Base-by-base conservation (phyloP, 1,284 basidiomycete genomes). In the Tranzscheliella williamsii region DNA sequence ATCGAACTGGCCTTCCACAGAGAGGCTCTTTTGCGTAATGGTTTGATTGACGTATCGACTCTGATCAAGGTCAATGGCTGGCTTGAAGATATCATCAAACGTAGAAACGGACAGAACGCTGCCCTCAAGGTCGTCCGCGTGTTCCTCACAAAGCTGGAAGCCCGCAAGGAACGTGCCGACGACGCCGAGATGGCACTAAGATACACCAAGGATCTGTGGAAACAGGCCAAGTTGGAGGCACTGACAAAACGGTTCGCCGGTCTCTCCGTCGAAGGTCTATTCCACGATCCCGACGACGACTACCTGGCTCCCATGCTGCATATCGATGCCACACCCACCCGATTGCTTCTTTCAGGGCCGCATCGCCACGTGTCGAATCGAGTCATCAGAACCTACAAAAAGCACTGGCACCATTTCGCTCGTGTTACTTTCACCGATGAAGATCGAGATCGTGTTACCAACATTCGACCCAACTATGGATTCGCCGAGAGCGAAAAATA, bases 301-400 rank as follows among this genome's bases (percentile, higher is more conserved):
- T 27, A 34, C 13, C 15, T 51, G 23, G 42, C 49, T 3, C 49
- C 26, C 2, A 48, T 47, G n/a, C 16, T 52, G 0, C 49, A 52
- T 21, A 45, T 52, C 15, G 49, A 58, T 24, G 34, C 56, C 1
- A 62, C 58, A 1, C 58, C 58, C 0, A 56, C 53, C 6, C 42
- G 48, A 1, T 22, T 52, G 1, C 21, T 56, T 16, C 30, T 62
- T 5, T 36, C 41, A 15, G 58, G 58, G 1, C 58, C 58, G 4
- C 53, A 56, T 12, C 35, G n/a, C 15, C 53, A 62, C 30, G 39
- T 55, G 15, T 62, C 58, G 13, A 62, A 62, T n/a, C 52, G 58
- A 2, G 58, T 62, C 12, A 38, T 62, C 17, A 24, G 58, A 5
- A 20, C 27, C 4, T 56, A 50, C 21, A 16, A 11, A 1, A 33